Evolutionary conservation across 768 basidiomycete genomes (phyloP).

Genomic region (Grammothele lineata): DNA sequence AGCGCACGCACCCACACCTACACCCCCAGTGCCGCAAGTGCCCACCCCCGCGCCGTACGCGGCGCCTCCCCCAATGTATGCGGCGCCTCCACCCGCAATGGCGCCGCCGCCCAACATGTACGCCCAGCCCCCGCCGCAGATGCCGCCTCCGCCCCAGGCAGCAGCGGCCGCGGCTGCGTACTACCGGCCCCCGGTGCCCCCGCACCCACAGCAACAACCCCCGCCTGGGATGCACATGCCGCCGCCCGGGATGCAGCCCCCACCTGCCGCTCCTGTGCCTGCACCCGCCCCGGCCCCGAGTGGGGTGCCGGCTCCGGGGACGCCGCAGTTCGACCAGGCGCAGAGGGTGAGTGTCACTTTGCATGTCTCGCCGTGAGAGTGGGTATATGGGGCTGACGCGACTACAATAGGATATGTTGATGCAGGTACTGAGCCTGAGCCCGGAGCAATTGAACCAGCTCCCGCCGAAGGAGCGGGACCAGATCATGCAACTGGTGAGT

Average conservation of each 20-base stretch:
- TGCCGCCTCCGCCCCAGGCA: too few species aligned
- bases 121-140: conserved; percentile 21
- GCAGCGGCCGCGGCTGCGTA: conserved; percentile 23
- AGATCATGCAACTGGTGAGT: conserved; percentile 76
- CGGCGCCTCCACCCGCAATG: conserved; percentile 13
- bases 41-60: conserved; percentile 9
- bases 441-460: conserved; percentile 80
- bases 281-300: too few species aligned
- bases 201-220: conserved; percentile 21
- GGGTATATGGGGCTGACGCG: conserved; percentile 7
- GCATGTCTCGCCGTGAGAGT: conserved; percentile 10
- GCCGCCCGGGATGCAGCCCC: conserved; percentile 28
- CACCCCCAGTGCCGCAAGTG: conserved; percentile 7
- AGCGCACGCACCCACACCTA: conserved; percentile 12
- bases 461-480: conserved; percentile 71
- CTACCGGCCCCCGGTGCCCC: conserved; percentile 28
- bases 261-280: conserved; percentile 29
- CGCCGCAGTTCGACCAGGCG: conserved; percentile 48
- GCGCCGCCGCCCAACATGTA: conserved; percentile 24
- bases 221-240: conserved; percentile 28
- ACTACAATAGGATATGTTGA: conserved; percentile 68
- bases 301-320: too few species aligned
- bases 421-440: conserved; percentile 81
- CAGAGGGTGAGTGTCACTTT: conserved; percentile 39
- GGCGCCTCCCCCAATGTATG: conserved; percentile 16